A percentile compares a stretch with the other conserved stretches of the same genome.
Conservation (phyloP, 2,329 filamentous ascomycete species). For the Capronia epimyces region DNA sequence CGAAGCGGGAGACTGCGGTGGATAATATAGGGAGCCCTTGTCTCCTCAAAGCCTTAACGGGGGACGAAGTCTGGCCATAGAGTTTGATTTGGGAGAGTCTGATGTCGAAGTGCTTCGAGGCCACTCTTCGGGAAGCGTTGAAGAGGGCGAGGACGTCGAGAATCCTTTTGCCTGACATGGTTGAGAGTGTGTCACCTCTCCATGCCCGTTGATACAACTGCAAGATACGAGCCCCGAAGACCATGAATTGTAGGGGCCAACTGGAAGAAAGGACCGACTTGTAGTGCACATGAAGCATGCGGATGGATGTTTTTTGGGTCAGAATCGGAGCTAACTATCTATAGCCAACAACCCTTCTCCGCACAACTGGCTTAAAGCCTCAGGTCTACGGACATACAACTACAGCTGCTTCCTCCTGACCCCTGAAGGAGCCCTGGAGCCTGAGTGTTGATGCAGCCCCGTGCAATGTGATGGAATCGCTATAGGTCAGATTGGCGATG, state of each 20-base stretch:
- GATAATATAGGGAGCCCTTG: constrained; percentile 30
- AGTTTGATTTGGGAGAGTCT: constrained; percentile 58
- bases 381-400: neutral
- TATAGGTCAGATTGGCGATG: constrained; percentile 10
- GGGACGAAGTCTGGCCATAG: constrained; percentile 59
- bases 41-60: constrained; percentile 57
- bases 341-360: constrained; percentile 6
- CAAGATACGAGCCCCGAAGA: neutral
- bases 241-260: too few species aligned
- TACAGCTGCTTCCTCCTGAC: neutral
- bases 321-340: constrained; percentile 6
- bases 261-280: neutral
- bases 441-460: neutral
- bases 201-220: neutral
- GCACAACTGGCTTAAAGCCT: neutral
- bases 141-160: constrained; percentile 66
- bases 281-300: neutral
- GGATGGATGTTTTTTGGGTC: neutral
- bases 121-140: constrained; percentile 64
- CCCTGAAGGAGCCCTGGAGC: too few species aligned
- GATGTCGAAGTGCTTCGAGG: constrained; percentile 56
- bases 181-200: constrained; percentile 5
- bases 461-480: neutral
- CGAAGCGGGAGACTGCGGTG: constrained; percentile 33
- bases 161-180: constrained; percentile 57